A percentile compares a stretch with the other conserved stretches of the same genome.
These are phyloP conservation scores for Aspergillus texensis DNA, from an alignment of 2,329 filamentous ascomycete species.

Conservation along the genomic window DNA sequence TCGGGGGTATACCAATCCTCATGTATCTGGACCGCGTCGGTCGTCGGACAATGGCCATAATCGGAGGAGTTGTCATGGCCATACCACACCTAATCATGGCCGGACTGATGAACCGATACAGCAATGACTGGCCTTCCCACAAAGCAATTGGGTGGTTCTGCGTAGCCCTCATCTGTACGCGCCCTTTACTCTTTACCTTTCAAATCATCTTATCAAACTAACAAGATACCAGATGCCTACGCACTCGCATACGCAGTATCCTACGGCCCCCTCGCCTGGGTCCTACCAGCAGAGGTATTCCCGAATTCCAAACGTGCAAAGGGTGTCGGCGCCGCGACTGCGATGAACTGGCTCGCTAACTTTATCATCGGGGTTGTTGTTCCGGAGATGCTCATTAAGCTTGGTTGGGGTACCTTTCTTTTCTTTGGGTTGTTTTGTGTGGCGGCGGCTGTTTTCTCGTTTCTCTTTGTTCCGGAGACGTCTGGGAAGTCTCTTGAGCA, in stretches of 20 bases:
- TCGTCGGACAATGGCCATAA: conserved; percentile 30
- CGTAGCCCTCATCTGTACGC: conserved; percentile 20
- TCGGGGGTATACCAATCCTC: conserved; percentile 32
- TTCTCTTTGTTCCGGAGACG: conserved; percentile 23
- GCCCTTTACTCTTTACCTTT: rapidly evolving
- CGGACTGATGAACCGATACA: conserved; percentile 23
- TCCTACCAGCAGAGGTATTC: conserved; percentile 42
- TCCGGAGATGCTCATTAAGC: conserved; percentile 61
- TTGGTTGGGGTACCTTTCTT: conserved; percentile 52
- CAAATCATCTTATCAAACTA: background rate
- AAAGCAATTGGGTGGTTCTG: conserved; percentile 24
- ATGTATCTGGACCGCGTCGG: conserved; percentile 38
- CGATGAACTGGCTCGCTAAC: conserved; percentile 43
- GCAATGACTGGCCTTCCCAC: conserved; percentile 27
- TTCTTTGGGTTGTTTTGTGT: conserved; percentile 59
- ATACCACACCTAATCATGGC: conserved; percentile 35
- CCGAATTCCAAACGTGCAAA: conserved; percentile 39
- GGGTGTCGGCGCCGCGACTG: conserved; percentile 39
- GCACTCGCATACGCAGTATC: conserved; percentile 22
- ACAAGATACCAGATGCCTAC: conserved; percentile 1
- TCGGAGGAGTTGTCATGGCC: conserved; percentile 34
- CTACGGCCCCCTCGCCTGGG: conserved; percentile 41
- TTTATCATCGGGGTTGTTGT: conserved; percentile 60
- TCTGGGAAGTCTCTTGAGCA: conserved; percentile 20
- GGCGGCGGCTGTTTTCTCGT: conserved; percentile 33